phyloP scores from a whole-genome alignment of 2,329 filamentous ascomycete genomes.

The Monilinia aucupariae region DNA sequence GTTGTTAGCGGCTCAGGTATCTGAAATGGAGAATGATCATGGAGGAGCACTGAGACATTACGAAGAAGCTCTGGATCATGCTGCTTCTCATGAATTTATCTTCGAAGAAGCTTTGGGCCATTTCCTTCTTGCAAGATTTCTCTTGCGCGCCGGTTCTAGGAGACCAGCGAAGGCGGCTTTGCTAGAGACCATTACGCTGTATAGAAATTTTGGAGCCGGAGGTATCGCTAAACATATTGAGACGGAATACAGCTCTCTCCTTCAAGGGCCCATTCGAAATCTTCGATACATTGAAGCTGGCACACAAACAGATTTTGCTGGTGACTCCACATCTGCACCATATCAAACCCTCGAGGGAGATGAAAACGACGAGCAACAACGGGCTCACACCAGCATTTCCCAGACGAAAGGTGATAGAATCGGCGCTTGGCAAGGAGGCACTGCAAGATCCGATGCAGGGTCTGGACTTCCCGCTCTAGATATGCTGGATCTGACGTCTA shows the following conservation, averaged over 20 bases:
- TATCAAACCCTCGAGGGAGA: conserved; percentile 46
- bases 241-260: conserved; percentile 60
- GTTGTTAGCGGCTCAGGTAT: conserved; percentile 62
- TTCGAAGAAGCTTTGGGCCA: conserved; percentile 70
- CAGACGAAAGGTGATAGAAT: conserved; percentile 54
- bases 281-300: conserved; percentile 55
- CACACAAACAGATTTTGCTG: conserved; percentile 66
- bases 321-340: conserved; percentile 48
- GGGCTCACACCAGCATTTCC: conserved; percentile 35
- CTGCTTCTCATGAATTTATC: conserved; percentile 58
- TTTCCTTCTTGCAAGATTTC: conserved; percentile 67
- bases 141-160: conserved; percentile 58
- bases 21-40: conserved; percentile 55
- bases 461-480: conserved; percentile 67
- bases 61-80: conserved; percentile 67
- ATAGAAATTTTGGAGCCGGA: conserved; percentile 61
- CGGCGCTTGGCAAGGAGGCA: conserved; percentile 55
- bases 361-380: conserved; percentile 37
- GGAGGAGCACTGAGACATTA: conserved; percentile 58
- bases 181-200: conserved; percentile 61
- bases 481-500: conserved; percentile 76
- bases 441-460: conserved; percentile 53
- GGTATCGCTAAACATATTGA: conserved; percentile 65
- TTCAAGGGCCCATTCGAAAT: conserved; percentile 56
- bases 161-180: conserved; percentile 65